phyloP scores from a whole-genome alignment of 805 yeast species.

The Debaryomyces tyrocola region DNA sequence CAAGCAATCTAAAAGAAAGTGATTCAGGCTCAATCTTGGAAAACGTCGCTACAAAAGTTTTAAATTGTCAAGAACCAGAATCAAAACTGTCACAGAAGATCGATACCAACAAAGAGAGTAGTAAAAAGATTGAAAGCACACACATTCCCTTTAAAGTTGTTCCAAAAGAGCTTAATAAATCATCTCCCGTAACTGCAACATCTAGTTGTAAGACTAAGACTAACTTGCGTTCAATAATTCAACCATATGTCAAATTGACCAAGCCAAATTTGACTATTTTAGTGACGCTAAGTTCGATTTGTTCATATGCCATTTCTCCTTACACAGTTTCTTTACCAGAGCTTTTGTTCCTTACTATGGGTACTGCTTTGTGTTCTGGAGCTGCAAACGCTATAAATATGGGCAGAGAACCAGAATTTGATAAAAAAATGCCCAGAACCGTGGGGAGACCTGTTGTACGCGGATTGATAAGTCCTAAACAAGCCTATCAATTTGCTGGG shows the following conservation, averaged over 20 bases:
- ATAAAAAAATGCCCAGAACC: slow-evolving; percentile 84
- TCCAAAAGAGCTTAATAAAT: slow-evolving; percentile 24
- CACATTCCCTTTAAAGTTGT: slow-evolving; percentile 61
- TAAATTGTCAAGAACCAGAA: slow-evolving; percentile 45
- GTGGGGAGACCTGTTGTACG: slow-evolving; percentile 86
- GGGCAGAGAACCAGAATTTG: slow-evolving; percentile 94
- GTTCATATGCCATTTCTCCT: slow-evolving; percentile 92
- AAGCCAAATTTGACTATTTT: slow-evolving; percentile 87
- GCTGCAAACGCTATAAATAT: slow-evolving; percentile 96
- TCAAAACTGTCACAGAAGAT: slow-evolving; percentile 21
- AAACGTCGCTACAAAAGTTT: slow-evolving; percentile 44
- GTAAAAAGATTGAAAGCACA: slow-evolving; percentile 15
- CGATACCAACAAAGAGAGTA: slow-evolving; percentile 23
- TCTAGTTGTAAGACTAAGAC: background rate
- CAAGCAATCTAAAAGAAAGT: background rate
- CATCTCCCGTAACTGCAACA: background rate
- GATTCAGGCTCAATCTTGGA: slow-evolving; percentile 19
- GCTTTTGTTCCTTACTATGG: slow-evolving; percentile 70
- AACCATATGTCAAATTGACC: slow-evolving; percentile 76
- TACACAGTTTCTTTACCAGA: slow-evolving; percentile 70
- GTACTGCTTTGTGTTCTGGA: slow-evolving; percentile 86
- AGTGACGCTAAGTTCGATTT: slow-evolving; percentile 87
- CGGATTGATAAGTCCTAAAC: slow-evolving; percentile 69
- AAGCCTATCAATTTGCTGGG: slow-evolving; percentile 82
- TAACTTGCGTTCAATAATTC: slow-evolving; percentile 22